Percentiles rank a stretch among this genome's conserved stretches.
Evolutionary conservation across 257 asterid species (phyloP).

Genomic region (Paraleonurus japonicus): DNA sequence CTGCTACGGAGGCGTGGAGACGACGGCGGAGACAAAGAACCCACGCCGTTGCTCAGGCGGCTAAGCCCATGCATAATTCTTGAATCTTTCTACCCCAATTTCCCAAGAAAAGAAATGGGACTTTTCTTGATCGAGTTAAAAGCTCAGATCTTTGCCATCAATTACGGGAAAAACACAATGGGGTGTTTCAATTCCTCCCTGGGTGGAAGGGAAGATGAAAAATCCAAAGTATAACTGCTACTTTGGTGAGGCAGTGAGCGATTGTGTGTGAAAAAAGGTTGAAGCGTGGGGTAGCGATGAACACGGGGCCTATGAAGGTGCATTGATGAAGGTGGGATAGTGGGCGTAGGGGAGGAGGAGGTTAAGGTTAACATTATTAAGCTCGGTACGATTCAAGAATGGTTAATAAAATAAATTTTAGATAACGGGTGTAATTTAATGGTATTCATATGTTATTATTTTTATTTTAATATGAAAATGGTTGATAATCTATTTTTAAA

Average conservation of each 20-base stretch:
- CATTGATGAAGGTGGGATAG: constrained; percentile 46
- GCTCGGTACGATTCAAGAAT: constrained; percentile 13
- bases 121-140: constrained; percentile 30
- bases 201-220: background rate
- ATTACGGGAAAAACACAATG: background rate
- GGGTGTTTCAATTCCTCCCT: constrained; percentile 9
- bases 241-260: constrained; percentile 21
- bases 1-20: constrained; percentile 75
- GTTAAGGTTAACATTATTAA: constrained; percentile 26
- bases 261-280: constrained; percentile 10
- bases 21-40: constrained; percentile 74
- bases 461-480: too few relatives aligned
- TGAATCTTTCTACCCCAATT: constrained; percentile 15
- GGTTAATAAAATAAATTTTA: background rate
- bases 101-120: background rate
- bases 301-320: constrained; percentile 34
- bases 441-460: background rate
- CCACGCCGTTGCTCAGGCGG: constrained; percentile 84
- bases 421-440: background rate
- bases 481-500: too few relatives aligned
- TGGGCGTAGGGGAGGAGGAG: constrained; percentile 37
- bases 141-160: constrained; percentile 42
- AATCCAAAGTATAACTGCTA: constrained; percentile 7
- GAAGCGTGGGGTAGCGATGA: constrained; percentile 34
- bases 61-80: constrained; percentile 92